Evolutionary conservation across 2,329 filamentous ascomycete species (phyloP).

Genomic region (Ambrosiella cleistominuta): DNA sequence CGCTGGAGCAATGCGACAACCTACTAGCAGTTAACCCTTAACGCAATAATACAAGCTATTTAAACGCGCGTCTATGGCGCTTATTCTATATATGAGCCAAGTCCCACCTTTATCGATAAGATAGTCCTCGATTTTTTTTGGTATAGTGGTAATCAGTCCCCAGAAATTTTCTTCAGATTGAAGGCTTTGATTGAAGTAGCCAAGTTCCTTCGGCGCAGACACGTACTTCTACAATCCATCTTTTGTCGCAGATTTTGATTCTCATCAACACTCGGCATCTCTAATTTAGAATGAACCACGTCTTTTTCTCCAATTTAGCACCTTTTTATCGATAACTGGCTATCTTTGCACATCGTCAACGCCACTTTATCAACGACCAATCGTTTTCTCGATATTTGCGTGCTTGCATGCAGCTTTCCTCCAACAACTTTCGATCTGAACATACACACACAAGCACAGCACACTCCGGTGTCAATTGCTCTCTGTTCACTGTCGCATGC

Average conservation of each 20-base stretch:
- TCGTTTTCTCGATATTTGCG: no score
- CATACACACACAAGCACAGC: background rate
- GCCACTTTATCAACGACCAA: no score
- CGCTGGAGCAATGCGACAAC: background rate
- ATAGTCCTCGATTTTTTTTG: background rate
- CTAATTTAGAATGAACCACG: no score
- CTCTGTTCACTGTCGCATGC: constrained; percentile 3
- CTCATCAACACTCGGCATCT: no score
- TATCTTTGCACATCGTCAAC: no score
- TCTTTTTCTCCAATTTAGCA: no score
- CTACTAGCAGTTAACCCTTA: background rate
- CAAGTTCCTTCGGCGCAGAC: background rate
- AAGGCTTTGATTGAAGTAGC: background rate
- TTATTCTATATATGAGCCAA: background rate
- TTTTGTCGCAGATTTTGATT: background rate
- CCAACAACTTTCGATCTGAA: background rate
- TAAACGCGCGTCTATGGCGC: background rate
- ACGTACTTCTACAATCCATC: background rate
- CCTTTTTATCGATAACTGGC: no score
- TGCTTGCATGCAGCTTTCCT: background rate
- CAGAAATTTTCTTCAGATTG: background rate
- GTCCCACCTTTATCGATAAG: background rate
- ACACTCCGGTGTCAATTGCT: background rate
- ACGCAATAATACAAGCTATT: background rate
- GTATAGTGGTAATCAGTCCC: background rate